Evolutionary conservation across 352 stramenopile species (phyloP).

Genomic region (Phytopythium aichiense): DNA sequence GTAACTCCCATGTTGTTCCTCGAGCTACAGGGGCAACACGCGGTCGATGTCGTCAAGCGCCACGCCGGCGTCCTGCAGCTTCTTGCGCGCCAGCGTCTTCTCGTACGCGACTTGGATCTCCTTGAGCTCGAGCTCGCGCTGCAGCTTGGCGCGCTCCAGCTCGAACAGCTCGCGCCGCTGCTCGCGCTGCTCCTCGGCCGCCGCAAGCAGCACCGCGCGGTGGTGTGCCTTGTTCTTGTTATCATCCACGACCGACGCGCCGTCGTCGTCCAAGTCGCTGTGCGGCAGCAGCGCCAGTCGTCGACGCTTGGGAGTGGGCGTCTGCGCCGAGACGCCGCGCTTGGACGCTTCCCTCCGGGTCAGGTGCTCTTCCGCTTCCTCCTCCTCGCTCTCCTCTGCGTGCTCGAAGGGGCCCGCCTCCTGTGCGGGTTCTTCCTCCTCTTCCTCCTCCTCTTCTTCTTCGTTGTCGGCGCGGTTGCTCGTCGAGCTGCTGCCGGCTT

Average conservation of each 20-base stretch:
- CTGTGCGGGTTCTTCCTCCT: constrained; percentile 3
- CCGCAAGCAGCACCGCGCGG: constrained; percentile 15
- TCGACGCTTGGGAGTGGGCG: constrained; percentile 7
- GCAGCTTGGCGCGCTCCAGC: constrained; percentile 38
- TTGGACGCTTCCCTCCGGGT: neutral
- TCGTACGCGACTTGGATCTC: constrained; percentile 36
- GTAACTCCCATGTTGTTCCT: neutral
- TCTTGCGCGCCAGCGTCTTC: constrained; percentile 39
- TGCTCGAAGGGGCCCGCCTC: neutral
- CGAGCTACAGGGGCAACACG: constrained; percentile 23
- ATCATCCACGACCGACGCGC: neutral
- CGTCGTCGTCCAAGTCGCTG: constrained; percentile 6
- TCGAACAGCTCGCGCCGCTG: constrained; percentile 38
- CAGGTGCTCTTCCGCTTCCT: neutral
- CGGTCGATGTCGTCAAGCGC: constrained; percentile 32
- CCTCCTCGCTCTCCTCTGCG: constrained; percentile 6
- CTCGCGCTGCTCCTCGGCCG: constrained; percentile 24
- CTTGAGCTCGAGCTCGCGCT: constrained; percentile 37
- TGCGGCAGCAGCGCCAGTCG: constrained; percentile 6
- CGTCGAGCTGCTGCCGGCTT: neutral
- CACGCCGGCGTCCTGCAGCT: constrained; percentile 37
- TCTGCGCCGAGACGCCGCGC: neutral
- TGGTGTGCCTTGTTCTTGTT: neutral
- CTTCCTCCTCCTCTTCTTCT: constrained; percentile 10
- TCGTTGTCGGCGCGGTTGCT: constrained; percentile 4